These are phyloP conservation scores for Plasmodium malariae DNA, from an alignment of 169 alveolate genomes.

Conservation along the genomic window DNA sequence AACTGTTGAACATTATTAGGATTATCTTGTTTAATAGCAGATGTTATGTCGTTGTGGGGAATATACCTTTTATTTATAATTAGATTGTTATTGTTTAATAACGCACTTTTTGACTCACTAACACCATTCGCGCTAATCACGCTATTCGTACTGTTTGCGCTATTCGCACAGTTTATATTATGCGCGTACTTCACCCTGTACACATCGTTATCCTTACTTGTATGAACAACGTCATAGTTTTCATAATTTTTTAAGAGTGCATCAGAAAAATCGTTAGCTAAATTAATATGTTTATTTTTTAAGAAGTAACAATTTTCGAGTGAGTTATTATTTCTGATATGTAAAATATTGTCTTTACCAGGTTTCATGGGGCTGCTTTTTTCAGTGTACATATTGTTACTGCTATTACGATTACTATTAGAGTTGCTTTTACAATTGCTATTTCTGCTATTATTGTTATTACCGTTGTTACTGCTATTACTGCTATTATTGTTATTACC, in stretches of 20 bases:
- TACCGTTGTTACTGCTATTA: neutral
- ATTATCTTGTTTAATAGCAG: neutral
- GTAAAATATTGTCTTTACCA: neutral
- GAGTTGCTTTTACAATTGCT: neutral
- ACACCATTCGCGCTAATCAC: neutral
- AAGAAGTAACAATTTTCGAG: neutral
- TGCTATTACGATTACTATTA: neutral
- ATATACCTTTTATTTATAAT: neutral
- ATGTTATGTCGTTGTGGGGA: neutral
- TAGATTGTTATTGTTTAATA: neutral
- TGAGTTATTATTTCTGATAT: neutral
- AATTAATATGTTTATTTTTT: conserved; percentile 1
- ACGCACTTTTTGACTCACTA: neutral
- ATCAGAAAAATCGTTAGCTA: conserved; percentile 4
- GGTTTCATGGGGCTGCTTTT: neutral
- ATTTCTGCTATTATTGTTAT: conserved; percentile 1
- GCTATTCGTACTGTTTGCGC: neutral
- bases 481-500: neutral
- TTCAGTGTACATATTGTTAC: neutral
- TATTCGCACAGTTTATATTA: neutral
- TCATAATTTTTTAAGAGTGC: neutral
- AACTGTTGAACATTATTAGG: neutral
- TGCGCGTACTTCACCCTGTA: neutral
- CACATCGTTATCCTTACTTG: neutral
- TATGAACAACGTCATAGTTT: neutral